Evolutionary conservation across 805 yeast genomes (phyloP).

Genomic region (Saccharomycopsis amapae): DNA sequence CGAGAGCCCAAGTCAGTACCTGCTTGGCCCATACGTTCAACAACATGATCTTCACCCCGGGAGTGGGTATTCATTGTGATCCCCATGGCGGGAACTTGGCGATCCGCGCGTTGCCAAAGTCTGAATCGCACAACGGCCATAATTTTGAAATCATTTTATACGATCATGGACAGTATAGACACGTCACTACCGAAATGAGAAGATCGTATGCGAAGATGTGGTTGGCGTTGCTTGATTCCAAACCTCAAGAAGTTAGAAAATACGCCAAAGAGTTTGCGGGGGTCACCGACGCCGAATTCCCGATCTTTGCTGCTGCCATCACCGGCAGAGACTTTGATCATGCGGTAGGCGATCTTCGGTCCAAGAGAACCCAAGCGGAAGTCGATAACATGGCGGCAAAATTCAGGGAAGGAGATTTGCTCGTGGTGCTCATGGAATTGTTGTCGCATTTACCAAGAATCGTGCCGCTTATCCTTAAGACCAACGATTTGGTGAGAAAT

Average conservation of each 20-base stretch:
- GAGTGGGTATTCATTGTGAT: conserved; percentile 91
- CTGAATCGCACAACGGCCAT: conserved; percentile 35
- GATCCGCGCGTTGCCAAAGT: conserved; percentile 41
- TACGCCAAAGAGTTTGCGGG: conserved; percentile 79
- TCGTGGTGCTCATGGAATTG: conserved; percentile 72
- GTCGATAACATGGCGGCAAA: conserved; percentile 58
- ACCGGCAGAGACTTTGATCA: conserved; percentile 87
- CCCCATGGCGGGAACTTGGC: conserved; percentile 98
- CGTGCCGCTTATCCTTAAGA: conserved; percentile 79
- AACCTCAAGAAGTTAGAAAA: conserved; percentile 55
- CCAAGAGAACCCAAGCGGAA: conserved; percentile 54
- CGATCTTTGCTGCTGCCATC: conserved; percentile 83
- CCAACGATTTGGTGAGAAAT: conserved; percentile 87
- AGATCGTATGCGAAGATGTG: conserved; percentile 85
- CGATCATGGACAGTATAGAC: conserved; percentile 92
- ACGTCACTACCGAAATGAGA: conserved; percentile 69
- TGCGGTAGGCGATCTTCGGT: conserved; percentile 55
- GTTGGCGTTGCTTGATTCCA: conserved; percentile 75
- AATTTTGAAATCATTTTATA: conserved; percentile 88
- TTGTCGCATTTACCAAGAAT: conserved; percentile 76
- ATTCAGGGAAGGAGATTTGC: conserved; percentile 52
- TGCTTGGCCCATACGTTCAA: conserved; percentile 89
- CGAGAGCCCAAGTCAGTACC: conserved; percentile 69
- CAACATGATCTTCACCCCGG: conserved; percentile 91
- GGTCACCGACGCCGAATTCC: conserved; percentile 68